Conservation (phyloP, 371 early-diverging fungal genomes). For the Syncephalis plumigaleata region DNA sequence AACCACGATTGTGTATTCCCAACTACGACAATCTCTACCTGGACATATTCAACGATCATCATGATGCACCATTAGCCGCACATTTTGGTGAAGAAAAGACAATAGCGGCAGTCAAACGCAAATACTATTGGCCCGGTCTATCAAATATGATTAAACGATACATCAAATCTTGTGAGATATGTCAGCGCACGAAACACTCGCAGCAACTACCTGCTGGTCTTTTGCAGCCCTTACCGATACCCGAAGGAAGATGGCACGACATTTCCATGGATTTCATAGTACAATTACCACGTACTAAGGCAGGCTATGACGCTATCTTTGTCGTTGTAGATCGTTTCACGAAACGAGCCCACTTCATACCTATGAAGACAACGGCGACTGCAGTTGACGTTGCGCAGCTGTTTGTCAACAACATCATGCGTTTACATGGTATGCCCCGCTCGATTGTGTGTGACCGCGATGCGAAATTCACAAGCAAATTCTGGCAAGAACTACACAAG, state of each 20-base stretch:
- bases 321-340: conserved; percentile 24
- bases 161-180: conserved; percentile 15
- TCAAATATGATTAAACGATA: conserved; percentile 11
- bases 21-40: conserved; percentile 2
- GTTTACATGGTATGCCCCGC: too few relatives aligned
- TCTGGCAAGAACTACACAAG: too few relatives aligned
- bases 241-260: conserved; percentile 18
- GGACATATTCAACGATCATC: conserved; percentile 7
- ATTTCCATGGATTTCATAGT: conserved; percentile 28
- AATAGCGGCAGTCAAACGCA: conserved; percentile 10
- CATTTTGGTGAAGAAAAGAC: conserved; percentile 25
- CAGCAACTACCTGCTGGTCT: conserved; percentile 11
- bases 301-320: conserved; percentile 13
- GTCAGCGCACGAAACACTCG: conserved; percentile 12
- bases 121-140: conserved; percentile 23
- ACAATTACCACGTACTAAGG: conserved; percentile 11
- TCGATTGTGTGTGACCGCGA: too few relatives aligned
- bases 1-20: too few relatives aligned
- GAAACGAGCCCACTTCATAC: conserved; percentile 22
- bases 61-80: conserved; percentile 18
- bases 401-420: too few relatives aligned
- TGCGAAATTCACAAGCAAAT: too few relatives aligned
- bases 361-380: conserved; percentile 9
- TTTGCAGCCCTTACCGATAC: conserved; percentile 17
- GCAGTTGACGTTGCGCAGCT: conserved; percentile 2